Conservation (phyloP, 2,329 filamentous ascomycete genomes). For the Botrytis cinerea region DNA sequence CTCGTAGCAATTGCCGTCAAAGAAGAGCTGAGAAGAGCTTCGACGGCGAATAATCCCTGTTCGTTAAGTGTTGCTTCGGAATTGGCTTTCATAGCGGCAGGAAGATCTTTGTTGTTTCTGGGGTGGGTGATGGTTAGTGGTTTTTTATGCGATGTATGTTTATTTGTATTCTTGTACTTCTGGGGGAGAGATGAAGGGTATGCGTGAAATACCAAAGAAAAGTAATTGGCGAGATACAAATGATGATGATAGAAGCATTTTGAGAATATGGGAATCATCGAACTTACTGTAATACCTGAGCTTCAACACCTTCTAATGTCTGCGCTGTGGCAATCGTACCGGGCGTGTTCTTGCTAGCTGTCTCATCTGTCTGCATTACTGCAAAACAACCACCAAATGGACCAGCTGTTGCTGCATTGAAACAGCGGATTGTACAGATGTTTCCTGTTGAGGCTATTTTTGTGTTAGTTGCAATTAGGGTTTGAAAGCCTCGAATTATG, state of each 20-base stretch:
- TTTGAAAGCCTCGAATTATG: too few species aligned
- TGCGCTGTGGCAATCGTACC: conserved; percentile 8
- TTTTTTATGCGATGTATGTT: background rate
- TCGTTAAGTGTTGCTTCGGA: conserved; percentile 13
- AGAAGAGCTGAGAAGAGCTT: conserved; percentile 11
- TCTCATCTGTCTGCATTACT: conserved; percentile 54
- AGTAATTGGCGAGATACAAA: too few species aligned
- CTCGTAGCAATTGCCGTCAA: background rate
- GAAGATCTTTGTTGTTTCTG: conserved; percentile 18
- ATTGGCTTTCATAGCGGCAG: conserved; percentile 14
- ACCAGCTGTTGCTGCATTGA: conserved; percentile 58
- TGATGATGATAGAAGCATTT: background rate
- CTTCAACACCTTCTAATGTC: conserved; percentile 2
- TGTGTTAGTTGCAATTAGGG: background rate
- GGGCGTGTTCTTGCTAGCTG: conserved; percentile 45
- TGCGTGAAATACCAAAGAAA: too few species aligned
- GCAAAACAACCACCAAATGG: conserved; percentile 61
- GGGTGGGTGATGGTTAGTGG: background rate
- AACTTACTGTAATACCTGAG: conserved; percentile 17
- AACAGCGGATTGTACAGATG: conserved; percentile 60
- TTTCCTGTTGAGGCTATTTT: conserved; percentile 49
- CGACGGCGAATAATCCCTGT: conserved; percentile 15
- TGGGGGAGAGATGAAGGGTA: too few species aligned
- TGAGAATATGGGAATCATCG: background rate
- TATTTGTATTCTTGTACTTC: too few species aligned